Evolutionary conservation across 2,329 filamentous ascomycete species (phyloP), one percentile per base, ranked within the genome.

Genomic region (Exophiala sp.): DNA sequence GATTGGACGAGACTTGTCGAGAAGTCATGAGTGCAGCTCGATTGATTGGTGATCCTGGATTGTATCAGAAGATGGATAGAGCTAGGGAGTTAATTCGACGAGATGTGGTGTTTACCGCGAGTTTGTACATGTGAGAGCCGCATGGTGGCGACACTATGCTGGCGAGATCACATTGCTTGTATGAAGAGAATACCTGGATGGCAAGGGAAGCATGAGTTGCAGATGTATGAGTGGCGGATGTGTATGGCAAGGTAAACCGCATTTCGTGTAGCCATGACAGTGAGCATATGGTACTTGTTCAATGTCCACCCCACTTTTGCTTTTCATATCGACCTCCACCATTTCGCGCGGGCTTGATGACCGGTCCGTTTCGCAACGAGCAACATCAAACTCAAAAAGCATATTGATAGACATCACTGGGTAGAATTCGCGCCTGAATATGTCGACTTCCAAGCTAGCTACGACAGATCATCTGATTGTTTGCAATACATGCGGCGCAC

Each of bases 31-130:
- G 96, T 69, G 92, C 94, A 35, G 94, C 94, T 24, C 82, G 94
- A 62, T 89, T 99, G 62, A 91, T 99, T 63, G 94, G 94, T 20
- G 94, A 99, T 69, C 94, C 94, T 3, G 87, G 87, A 52, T 75
- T 99, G 62, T 96, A 95, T 71, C 84, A 86, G 62, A 99, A 99
- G 81, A 99, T 99, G 92, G 87, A 95, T 74, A 85, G 85, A 59
- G 95, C 92, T 63, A 92, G 97, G 80, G 94, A 99, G 78, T 82
- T 96, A 81, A 99, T 99, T 69, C 95, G 96, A 80, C 78, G 94
- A 66, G 94, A 96, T 70, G 94, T 96, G 50, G 95, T 90, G 18
- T 91, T 91, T 14, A 89, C 91, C 36, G 90, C 91, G 11, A 90
- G 86, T 69, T 72, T 95, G 66, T 95, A 95, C 68, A 91, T 95